phyloP scores from a whole-genome alignment of 2,329 filamentous ascomycete genomes.

The Escovopsis weberi region DNA sequence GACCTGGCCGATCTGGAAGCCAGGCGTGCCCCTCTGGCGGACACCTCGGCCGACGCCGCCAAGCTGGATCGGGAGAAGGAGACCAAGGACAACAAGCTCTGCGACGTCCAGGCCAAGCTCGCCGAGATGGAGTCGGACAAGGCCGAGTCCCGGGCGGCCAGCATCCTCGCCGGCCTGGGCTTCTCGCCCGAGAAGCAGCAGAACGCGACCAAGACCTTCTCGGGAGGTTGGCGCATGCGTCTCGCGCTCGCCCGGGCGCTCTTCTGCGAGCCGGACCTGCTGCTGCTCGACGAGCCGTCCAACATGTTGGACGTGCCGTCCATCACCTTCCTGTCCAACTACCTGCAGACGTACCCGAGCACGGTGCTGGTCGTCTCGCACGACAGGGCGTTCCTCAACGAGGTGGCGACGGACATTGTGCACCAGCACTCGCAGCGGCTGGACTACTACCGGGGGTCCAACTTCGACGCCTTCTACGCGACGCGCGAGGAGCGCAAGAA shows the following conservation, averaged over 20 bases:
- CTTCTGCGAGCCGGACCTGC: slow-evolving; percentile 92
- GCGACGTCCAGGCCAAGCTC: slow-evolving; percentile 81
- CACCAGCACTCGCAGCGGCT: slow-evolving; percentile 95
- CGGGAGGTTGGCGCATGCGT: slow-evolving; percentile 99
- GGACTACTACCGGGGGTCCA: slow-evolving; percentile 96
- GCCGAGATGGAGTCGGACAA: slow-evolving; percentile 99
- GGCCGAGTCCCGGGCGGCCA: slow-evolving; percentile 86
- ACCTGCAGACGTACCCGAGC: slow-evolving; percentile 85
- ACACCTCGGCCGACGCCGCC: slow-evolving; percentile 80
- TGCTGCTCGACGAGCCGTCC: slow-evolving; percentile 96
- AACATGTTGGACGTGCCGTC: slow-evolving; percentile 99
- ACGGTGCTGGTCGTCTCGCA: slow-evolving; percentile 94
- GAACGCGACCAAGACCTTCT: slow-evolving; percentile 91
- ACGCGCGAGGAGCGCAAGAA: slow-evolving; percentile 96
- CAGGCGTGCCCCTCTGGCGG: slow-evolving; percentile 66
- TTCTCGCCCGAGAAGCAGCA: slow-evolving; percentile 91
- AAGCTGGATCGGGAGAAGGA: slow-evolving; percentile 78
- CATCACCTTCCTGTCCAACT: slow-evolving; percentile 93
- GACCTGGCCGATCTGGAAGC: slow-evolving; percentile 64
- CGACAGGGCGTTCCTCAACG: slow-evolving; percentile 97
- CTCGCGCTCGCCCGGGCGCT: slow-evolving; percentile 84
- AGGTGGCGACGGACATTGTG: slow-evolving; percentile 97
- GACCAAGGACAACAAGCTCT: slow-evolving; percentile 76
- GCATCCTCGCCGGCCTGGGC: slow-evolving; percentile 89
- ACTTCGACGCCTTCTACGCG: slow-evolving; percentile 95